Evolutionary conservation across 306 rosid species (phyloP), one percentile per base, ranked within the genome.

Genomic region (Vigna reflexopilosa): DNA sequence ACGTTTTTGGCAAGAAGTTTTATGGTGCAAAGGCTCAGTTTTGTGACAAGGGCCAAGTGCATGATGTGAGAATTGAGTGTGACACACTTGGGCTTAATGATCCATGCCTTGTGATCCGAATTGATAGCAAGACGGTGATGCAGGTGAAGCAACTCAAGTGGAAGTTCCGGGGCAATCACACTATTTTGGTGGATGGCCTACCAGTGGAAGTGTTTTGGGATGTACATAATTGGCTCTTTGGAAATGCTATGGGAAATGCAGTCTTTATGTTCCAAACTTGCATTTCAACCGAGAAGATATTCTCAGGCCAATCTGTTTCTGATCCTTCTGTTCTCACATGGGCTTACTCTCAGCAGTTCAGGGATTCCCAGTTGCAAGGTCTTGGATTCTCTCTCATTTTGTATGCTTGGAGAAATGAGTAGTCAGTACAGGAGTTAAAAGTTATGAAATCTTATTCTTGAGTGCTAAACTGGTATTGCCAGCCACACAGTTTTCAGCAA

Each of bases 161-260:
- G 99, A 96, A 96, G 57, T 96, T 96, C 72, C 72, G 98, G 45
- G 99, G 99, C 0, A 93, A 96, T 20, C 80, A 89, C 71, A 90
- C 91, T 15, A 90, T 96, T 81, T 62, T 88, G 81, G 96, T 96
- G 79, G 97, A 93, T 81, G 97, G 98, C 7, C 10, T 89, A 63
- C 92, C 91, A 0, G 90, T 96, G 50, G 89, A 93, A 86, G 97
- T 96, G 64, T 89, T 91, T 57, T 93, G 98, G 98, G 99, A 96
- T 86, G 97, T 96, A 2, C 97, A 93, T 84, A 86, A 88, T 78
- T 96, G 99, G 99, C 87, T 96, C 3, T 96, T 93, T 80, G 97
- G 99, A 16, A 85, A 83, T 78, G 78, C 88, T 9, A 72, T 77
- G 80, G 91, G 91, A 13, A 87, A 87, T 79, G 98, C 98, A 13